A percentile compares a stretch with the other conserved stretches of the same genome.
These are phyloP conservation scores for Dryadomyces quercivorus DNA, from an alignment of 2,329 filamentous ascomycete species.

Conservation along the genomic window DNA sequence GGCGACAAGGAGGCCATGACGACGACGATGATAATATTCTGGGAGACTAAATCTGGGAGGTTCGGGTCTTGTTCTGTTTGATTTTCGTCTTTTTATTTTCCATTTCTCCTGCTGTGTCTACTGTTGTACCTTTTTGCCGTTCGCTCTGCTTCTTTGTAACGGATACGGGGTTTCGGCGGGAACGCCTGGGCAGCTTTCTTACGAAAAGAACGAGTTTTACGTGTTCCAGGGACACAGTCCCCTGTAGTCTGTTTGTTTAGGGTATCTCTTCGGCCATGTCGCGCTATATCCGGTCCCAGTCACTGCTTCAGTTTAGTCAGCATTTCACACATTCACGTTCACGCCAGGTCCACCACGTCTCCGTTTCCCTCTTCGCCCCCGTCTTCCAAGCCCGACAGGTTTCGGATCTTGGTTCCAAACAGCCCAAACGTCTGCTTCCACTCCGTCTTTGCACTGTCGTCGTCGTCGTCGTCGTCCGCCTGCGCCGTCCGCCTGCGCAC, in stretches of 20 bases:
- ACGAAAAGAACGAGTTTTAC: background rate
- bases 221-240: background rate
- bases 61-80: background rate
- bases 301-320: no score
- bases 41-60: conserved; percentile 23
- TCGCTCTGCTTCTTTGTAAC: background rate
- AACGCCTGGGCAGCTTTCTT: background rate
- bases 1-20: conserved; percentile 23
- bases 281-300: no score
- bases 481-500: conserved; percentile 28
- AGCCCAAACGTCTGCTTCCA: conserved; percentile 55
- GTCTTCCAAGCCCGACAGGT: no score
- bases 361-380: no score
- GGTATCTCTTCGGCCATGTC: no score
- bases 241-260: background rate
- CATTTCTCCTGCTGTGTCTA: no score
- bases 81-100: background rate
- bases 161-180: background rate
- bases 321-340: no score
- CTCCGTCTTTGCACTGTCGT: conserved; percentile 27
- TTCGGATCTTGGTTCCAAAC: conserved; percentile 48
- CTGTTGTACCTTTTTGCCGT: no score
- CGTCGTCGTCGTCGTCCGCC: conserved; percentile 21
- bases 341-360: no score
- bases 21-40: conserved; percentile 32